Base-by-base conservation (phyloP, 345 rosid species). In the Dipteronia sinensis region DNA sequence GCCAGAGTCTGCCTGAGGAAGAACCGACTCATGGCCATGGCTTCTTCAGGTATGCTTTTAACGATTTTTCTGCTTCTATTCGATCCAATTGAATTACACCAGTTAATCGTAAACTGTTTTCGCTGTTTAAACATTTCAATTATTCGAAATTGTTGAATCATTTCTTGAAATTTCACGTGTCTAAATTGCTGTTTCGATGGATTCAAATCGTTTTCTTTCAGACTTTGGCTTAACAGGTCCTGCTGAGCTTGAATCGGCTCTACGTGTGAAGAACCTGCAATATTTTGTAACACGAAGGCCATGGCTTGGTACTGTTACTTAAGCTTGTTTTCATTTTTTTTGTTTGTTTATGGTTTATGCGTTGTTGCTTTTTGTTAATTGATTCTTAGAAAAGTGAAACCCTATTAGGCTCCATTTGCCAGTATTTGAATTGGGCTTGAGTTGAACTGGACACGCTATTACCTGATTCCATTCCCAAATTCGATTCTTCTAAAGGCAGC, bases 231-330 rank as follows among this genome's bases (percentile, higher is more conserved):
- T 83, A 73, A 81, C 83, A 62, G 86, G 89, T 83, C 95, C 92
- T 3, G 85, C 90, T 25, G 98, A 93, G 84, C 94, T 93, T 9
- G 98, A 95, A 82, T 85, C 94, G 51, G 96, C 93, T 73, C 80
- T 93, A 87, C 92, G 87, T 77, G 81, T 91, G 85, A 95, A 82
- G 92, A 91, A 89, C 20, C 85, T 87, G 10, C 92, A 82, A 76
- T 91, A 87, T 87, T 86, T 88, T 47, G 88, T 92, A 13, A 90
- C 95, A 6, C 87, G 80, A 58, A 90, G 98, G 74, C 99, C 98
- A 23, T 95, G 99, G 99, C 94, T 95, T 47, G 98, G 99, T 95
- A 91, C 74, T 72, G 69, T 63, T 64, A 78, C 73, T 56, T 1
- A 22, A 47, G 44, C 67, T 55, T 47, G 12, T 70, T 58, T 34